Conservation (phyloP, 1,139 yeast species). For the Geotrichum klebahnii region DNA sequence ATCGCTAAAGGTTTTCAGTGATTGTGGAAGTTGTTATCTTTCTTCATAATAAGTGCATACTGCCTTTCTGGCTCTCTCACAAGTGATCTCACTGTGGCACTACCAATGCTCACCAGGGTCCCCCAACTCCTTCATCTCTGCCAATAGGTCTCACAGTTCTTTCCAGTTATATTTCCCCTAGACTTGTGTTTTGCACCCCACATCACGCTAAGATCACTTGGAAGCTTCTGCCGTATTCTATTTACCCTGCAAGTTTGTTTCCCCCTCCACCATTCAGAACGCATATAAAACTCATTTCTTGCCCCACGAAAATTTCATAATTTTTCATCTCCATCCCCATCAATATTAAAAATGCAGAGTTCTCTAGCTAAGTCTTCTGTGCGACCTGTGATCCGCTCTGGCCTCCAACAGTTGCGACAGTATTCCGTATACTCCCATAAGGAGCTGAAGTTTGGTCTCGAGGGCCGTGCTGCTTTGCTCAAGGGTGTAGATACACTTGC, state of each 20-base stretch:
- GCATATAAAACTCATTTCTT: too few species aligned
- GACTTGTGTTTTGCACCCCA: too few species aligned
- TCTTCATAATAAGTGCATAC: too few species aligned
- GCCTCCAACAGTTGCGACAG: slow-evolving; percentile 31
- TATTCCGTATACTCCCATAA: slow-evolving; percentile 60
- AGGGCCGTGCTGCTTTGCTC: slow-evolving; percentile 93
- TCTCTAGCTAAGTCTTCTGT: too few species aligned
- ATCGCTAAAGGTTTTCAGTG: too few species aligned
- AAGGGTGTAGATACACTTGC: slow-evolving; percentile 96
- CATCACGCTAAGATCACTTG: too few species aligned
- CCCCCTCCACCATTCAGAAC: too few species aligned
- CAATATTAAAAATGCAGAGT: slow-evolving; percentile 12
- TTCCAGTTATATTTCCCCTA: too few species aligned
- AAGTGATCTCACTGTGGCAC: too few species aligned
- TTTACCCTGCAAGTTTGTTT: not conserved
- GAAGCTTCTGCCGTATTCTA: not conserved
- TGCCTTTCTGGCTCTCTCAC: too few species aligned
- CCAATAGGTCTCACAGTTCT: too few species aligned
- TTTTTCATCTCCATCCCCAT: not conserved
- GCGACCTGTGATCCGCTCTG: slow-evolving; percentile 24
- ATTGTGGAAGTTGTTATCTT: too few species aligned
- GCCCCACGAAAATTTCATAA: not conserved
- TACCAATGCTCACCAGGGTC: not conserved
- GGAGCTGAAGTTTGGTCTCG: slow-evolving; percentile 96
- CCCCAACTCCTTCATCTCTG: not conserved